Evolutionary conservation across 192 early-diverging fungal genomes (phyloP).

Genomic region (Coemansia sp.): DNA sequence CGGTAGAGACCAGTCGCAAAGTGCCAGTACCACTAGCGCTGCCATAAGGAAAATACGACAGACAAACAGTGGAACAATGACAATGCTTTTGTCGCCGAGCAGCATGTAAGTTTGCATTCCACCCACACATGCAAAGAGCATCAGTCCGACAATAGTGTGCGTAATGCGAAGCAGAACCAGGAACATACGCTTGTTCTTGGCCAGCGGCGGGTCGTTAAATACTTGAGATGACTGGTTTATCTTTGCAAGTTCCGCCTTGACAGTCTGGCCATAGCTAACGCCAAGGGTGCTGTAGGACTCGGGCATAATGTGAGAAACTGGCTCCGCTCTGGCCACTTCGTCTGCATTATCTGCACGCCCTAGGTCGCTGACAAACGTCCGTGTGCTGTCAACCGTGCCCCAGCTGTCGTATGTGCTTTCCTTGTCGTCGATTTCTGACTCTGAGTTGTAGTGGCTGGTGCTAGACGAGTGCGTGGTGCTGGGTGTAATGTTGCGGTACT

Average conservation of each 20-base stretch:
- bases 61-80: conserved; percentile 37
- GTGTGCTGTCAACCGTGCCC: conserved; percentile 9
- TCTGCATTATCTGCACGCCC: background rate
- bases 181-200: background rate
- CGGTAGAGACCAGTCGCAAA: conserved; percentile 36
- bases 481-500: conserved; percentile 16
- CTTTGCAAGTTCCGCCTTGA: background rate
- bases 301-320: conserved; percentile 17
- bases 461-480: conserved; percentile 8
- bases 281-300: conserved; percentile 11
- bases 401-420: conserved; percentile 11
- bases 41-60: conserved; percentile 39
- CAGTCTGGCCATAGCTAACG: background rate
- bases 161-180: conserved; percentile 23
- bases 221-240: background rate
- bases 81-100: conserved; percentile 15
- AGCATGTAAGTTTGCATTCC: conserved; percentile 50
- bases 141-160: conserved; percentile 14
- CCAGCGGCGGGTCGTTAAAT: conserved; percentile 7
- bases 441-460: conserved; percentile 18
- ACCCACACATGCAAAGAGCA: conserved; percentile 23
- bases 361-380: conserved; percentile 12
- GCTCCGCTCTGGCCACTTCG: background rate
- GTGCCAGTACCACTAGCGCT: conserved; percentile 21
- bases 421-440: conserved; percentile 8